A percentile compares a stretch with the other conserved stretches of the same genome.
Conservation (phyloP, 352 stramenopile genomes). For the Blastocystis sp. region DNA sequence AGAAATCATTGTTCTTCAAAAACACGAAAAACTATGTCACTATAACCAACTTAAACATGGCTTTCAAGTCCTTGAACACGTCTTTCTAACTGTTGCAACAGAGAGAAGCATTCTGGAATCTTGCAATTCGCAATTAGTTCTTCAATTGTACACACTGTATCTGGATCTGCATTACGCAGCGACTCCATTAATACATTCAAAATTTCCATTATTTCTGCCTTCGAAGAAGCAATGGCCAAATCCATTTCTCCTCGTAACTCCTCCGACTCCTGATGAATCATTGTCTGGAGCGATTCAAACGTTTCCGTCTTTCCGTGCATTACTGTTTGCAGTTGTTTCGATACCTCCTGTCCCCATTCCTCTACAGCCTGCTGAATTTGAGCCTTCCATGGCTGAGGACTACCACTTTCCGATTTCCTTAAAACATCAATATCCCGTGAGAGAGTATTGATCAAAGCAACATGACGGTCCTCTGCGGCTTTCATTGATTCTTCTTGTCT, state of each 20-base stretch:
- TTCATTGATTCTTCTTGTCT: neutral
- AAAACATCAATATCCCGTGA: neutral
- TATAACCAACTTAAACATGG: neutral
- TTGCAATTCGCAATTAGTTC: neutral
- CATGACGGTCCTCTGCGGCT: neutral
- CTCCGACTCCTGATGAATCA: neutral
- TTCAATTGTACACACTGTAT: neutral
- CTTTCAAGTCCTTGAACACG: neutral
- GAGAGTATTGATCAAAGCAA: neutral
- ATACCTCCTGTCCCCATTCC: neutral
- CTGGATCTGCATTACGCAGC: neutral
- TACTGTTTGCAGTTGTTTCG: neutral
- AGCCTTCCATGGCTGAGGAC: neutral
- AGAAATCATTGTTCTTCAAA: neutral
- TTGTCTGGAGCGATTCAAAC: neutral
- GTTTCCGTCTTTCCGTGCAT: neutral
- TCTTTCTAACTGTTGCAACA: neutral
- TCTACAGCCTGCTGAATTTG: neutral
- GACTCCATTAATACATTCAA: constrained; percentile 18
- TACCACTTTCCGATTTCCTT: neutral
- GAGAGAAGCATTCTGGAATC: neutral
- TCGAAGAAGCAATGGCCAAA: neutral
- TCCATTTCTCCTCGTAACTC: neutral
- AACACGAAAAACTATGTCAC: neutral
- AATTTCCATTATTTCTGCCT: neutral